Evolutionary conservation across 371 early-diverging fungal genomes (phyloP).

Genomic region (Nosema muscidifuracis): DNA sequence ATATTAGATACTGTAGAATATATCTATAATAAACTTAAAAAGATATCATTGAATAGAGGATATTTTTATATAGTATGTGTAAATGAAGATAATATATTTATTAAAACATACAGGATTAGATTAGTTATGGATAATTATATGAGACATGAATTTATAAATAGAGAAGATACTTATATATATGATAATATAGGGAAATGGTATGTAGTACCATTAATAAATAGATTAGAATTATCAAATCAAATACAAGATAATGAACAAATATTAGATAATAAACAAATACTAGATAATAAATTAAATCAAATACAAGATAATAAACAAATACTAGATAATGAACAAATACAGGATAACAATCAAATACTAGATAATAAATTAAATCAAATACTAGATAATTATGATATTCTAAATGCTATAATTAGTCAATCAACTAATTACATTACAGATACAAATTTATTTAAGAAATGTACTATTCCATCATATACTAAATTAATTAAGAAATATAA

Average conservation of each 20-base stretch:
- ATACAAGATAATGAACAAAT: too few species aligned
- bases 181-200: conserved; percentile 33
- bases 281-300: neutral
- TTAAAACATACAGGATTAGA: conserved; percentile 3
- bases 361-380: neutral
- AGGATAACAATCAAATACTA: too few species aligned
- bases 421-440: neutral
- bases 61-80: neutral
- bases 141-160: neutral
- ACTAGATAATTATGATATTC: neutral
- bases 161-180: conserved; percentile 4
- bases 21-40: neutral
- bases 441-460: neutral
- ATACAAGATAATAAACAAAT: neutral
- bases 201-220: conserved; percentile 13
- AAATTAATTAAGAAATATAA: neutral
- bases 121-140: conserved; percentile 11
- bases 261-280: neutral
- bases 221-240: neutral
- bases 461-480: neutral
- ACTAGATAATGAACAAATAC: neutral
- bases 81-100: conserved; percentile 8
- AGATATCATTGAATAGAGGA: neutral
- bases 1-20: neutral
- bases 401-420: neutral